Conservation (phyloP, 768 basidiomycete species). For the Leucosporidium yakuticum region DNA sequence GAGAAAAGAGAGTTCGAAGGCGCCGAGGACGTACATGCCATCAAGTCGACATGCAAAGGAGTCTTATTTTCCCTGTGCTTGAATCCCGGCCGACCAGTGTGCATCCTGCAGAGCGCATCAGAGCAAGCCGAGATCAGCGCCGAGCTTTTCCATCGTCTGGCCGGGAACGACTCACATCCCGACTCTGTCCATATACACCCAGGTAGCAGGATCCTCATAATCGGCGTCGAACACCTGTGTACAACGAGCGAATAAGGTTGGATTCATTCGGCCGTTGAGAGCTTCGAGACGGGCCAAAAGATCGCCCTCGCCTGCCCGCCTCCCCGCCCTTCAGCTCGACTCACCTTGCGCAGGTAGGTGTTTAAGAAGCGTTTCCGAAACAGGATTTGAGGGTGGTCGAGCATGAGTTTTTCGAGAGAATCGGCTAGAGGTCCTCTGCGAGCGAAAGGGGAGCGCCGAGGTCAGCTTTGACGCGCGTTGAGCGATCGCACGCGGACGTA, state of each 20-base stretch:
- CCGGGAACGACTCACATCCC: background rate
- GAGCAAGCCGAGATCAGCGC: too few species aligned
- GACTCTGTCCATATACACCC: background rate
- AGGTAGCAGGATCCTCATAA: background rate
- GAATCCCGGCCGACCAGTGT: constrained; percentile 17
- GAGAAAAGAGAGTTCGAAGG: background rate
- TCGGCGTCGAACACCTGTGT: constrained; percentile 5
- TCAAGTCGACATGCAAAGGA: constrained; percentile 3
- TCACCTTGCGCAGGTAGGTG: background rate
- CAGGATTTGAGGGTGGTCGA: constrained; percentile 15
- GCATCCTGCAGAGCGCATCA: constrained; percentile 6
- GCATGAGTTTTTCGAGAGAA: constrained; percentile 1
- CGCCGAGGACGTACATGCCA: background rate
- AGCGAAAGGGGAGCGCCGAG: too few species aligned
- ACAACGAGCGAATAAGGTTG: too few species aligned
- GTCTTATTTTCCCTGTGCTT: constrained; percentile 4
- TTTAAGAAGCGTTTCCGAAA: constrained; percentile 16
- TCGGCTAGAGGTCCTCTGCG: constrained; percentile 7
- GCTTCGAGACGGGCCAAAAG: too few species aligned
- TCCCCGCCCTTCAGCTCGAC: too few species aligned
- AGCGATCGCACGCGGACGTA: too few species aligned
- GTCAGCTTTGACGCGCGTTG: too few species aligned
- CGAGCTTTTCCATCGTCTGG: background rate
- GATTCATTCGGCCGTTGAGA: too few species aligned
- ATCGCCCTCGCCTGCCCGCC: too few species aligned